These are phyloP conservation scores for Heracleum sosnowskyi DNA, from an alignment of 129 eudicot genomes.

Conservation along the genomic window DNA sequence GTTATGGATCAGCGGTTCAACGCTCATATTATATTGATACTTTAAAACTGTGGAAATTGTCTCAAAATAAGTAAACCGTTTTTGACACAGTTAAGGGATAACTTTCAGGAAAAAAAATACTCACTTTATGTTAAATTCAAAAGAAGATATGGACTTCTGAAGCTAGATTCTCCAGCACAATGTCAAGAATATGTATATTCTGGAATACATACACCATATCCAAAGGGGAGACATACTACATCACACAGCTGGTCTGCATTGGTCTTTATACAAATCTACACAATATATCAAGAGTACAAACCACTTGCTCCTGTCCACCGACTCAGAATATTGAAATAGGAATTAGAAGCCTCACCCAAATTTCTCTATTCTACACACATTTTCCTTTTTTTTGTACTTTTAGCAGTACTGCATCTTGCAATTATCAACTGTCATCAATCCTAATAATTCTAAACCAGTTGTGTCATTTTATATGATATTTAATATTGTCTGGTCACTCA, in stretches of 20 bases:
- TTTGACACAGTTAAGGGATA: background rate
- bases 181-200: background rate
- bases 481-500: too few species aligned
- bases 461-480: background rate
- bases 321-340: background rate
- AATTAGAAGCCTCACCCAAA: background rate
- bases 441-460: background rate
- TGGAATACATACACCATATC: background rate
- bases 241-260: conserved; percentile 3
- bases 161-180: conserved; percentile 1
- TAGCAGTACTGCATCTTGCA: background rate
- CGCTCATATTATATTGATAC: too few species aligned
- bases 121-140: background rate
- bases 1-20: too few species aligned
- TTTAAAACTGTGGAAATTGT: background rate
- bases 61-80: background rate
- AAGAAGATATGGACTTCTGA: conserved; percentile 1
- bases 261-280: background rate
- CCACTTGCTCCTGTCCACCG: conserved; percentile 1
- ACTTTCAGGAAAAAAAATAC: background rate
- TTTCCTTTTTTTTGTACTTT: background rate
- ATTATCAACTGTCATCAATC: background rate
- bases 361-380: background rate
- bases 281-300: background rate
- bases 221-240: background rate